Base-by-base conservation (phyloP, 495 filamentous ascomycete species). In the Talaromyces thailandensis region DNA sequence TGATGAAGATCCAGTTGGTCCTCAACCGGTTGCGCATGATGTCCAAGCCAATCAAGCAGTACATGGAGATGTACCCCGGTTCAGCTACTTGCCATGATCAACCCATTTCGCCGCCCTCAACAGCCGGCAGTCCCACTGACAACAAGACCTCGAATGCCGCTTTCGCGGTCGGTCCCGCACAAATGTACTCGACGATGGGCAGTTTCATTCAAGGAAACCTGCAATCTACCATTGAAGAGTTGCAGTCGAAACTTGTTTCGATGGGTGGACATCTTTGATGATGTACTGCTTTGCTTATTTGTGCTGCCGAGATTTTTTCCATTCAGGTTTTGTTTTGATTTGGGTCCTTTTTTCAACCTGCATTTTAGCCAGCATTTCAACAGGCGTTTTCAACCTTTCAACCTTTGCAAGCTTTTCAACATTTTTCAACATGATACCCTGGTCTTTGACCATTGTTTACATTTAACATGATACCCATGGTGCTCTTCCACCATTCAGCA, bases 11-110 rank as follows among this genome's bases (percentile, higher is more conserved):
- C 31, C 67, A 67, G 25, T 60, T 69, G 11, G 67, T 69, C 14
- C 62, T 69, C 37, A 69, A 62, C 52, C 63, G 66, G 12, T 57
- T 69, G 51, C 57, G 65, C n/a, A 67, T 65, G 61, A 66, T 69
- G 25, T 62, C 60, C 8, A 67, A 67, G 56, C 62, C 66, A 12
- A 58, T 69, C 18, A 63, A 69, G 43, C 32, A 51, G n/a, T 64
- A 51, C 50, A 21, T 56, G 7, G 50, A 64, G 6, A 21, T 21
- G 14, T 63, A 64, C 21, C 28, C 59, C 6, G 7, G 26, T 2
- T 23, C 59, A 32, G 29, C 23, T 23, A 18, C 6, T 35, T 35
- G 56, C 31, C 29, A 62, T 29, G 18, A 25, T 37, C 48, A 29
- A 37, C 25, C 24, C 14, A 50, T 45, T 9, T 28, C 35, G 37